These are phyloP conservation scores for Mucor sp. DNA, from an alignment of 371 early-diverging fungal species.

Conservation along the genomic window DNA sequence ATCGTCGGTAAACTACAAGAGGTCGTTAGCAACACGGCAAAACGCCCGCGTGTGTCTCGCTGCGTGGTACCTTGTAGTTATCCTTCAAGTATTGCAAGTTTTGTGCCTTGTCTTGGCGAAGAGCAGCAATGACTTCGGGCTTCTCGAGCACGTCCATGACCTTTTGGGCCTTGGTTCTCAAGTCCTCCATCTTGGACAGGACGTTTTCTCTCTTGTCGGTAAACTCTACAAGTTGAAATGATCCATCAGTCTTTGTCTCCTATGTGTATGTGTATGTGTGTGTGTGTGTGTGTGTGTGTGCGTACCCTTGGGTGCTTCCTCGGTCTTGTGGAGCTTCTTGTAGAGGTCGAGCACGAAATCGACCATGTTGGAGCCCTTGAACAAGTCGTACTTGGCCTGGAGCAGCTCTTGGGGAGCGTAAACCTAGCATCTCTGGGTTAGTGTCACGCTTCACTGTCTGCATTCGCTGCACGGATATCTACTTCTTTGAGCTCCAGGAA, in stretches of 20 bases:
- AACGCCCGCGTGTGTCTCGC: not conserved
- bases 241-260: not conserved
- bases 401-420: constrained; percentile 75
- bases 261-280: too few species aligned
- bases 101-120: constrained; percentile 91
- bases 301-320: constrained; percentile 66
- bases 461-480: constrained; percentile 3
- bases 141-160: constrained; percentile 89
- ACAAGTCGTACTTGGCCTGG: constrained; percentile 86
- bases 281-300: too few species aligned
- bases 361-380: constrained; percentile 90
- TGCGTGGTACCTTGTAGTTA: constrained; percentile 64
- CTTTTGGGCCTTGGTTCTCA: constrained; percentile 78
- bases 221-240: constrained; percentile 16
- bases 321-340: constrained; percentile 73
- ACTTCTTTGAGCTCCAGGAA: constrained; percentile 83
- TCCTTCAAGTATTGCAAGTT: constrained; percentile 84
- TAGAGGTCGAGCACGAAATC: constrained; percentile 85
- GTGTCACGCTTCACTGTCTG: not conserved
- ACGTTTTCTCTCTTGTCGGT: constrained; percentile 76
- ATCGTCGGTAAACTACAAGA: constrained; percentile 75
- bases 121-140: constrained; percentile 84
- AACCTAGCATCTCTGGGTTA: constrained; percentile 49
- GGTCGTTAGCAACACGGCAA: not conserved
- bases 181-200: constrained; percentile 68